Percentiles rank a stretch among this genome's conserved stretches.
These are phyloP conservation scores for Coemansia sp. DNA, from an alignment of 192 early-diverging fungal genomes.

Conservation along the genomic window DNA sequence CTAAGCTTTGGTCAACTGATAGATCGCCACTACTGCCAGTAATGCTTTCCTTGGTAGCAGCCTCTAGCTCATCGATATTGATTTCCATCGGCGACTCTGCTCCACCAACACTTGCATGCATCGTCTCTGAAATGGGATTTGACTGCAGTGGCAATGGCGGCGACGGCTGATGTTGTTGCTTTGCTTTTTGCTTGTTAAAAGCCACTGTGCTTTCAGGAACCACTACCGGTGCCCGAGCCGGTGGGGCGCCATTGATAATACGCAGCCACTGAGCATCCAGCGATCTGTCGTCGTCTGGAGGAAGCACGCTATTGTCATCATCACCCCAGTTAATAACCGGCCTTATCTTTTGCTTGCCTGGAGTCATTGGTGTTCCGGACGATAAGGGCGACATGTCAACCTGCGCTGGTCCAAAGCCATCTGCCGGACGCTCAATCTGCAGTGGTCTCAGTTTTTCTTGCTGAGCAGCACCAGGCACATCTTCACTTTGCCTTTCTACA, in stretches of 20 bases:
- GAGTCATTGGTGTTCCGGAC: slow-evolving; percentile 12
- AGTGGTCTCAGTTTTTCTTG: slow-evolving; percentile 3
- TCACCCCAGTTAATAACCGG: slow-evolving; percentile 41
- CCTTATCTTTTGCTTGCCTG: slow-evolving; percentile 22
- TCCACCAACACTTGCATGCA: background rate
- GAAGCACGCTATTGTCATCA: slow-evolving; percentile 12
- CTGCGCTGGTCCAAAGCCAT: slow-evolving; percentile 11
- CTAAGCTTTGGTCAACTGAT: background rate
- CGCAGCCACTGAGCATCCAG: slow-evolving; percentile 49
- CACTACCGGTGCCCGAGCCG: slow-evolving; percentile 7
- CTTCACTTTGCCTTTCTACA: no score
- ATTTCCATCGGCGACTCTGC: background rate
- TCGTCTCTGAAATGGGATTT: background rate
- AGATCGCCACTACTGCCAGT: background rate
- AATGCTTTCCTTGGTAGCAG: background rate
- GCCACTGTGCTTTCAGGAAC: background rate
- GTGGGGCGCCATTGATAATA: slow-evolving; percentile 40
- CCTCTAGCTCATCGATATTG: background rate
- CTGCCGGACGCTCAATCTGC: slow-evolving; percentile 5
- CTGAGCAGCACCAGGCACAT: no score
- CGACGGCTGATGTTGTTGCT: no score
- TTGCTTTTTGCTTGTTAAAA: no score
- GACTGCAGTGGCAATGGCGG: no score
- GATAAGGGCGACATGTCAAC: slow-evolving; percentile 18
- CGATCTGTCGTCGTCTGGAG: slow-evolving; percentile 25